Conservation (phyloP, 345 rosid genomes). For the Populus deltoides region DNA sequence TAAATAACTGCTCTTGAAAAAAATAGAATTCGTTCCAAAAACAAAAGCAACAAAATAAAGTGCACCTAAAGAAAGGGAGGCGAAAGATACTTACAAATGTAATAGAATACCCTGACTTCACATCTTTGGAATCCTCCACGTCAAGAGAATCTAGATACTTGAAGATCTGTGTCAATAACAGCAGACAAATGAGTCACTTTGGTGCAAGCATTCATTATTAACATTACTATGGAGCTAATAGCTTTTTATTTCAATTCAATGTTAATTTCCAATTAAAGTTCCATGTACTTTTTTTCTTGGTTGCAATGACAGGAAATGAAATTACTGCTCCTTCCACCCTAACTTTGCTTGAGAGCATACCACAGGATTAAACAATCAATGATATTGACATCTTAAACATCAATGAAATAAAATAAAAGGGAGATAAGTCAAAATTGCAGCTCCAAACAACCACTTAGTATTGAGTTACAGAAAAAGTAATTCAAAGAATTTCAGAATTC, state of each 20-base stretch:
- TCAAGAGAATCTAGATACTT: constrained; percentile 23
- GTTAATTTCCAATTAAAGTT: too few species aligned
- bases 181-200: neutral
- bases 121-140: constrained; percentile 30
- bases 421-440: neutral
- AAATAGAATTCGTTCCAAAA: neutral
- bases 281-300: neutral
- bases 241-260: neutral
- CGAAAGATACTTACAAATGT: constrained; percentile 16
- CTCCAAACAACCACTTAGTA: neutral
- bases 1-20: neutral
- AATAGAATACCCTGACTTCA: constrained; percentile 25
- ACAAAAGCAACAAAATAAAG: neutral
- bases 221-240: neutral
- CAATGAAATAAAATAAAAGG: neutral
- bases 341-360: neutral
- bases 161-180: constrained; percentile 16
- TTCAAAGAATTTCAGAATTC: neutral
- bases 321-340: neutral
- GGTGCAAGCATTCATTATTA: neutral
- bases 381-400: neutral
- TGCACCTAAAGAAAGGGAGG: neutral
- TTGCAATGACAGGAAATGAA: neutral
- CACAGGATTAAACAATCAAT: neutral
- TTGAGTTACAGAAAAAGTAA: too few species aligned